Conservation (phyloP, 352 stramenopile genomes). For the Globisporangium rhizosaccharum region DNA sequence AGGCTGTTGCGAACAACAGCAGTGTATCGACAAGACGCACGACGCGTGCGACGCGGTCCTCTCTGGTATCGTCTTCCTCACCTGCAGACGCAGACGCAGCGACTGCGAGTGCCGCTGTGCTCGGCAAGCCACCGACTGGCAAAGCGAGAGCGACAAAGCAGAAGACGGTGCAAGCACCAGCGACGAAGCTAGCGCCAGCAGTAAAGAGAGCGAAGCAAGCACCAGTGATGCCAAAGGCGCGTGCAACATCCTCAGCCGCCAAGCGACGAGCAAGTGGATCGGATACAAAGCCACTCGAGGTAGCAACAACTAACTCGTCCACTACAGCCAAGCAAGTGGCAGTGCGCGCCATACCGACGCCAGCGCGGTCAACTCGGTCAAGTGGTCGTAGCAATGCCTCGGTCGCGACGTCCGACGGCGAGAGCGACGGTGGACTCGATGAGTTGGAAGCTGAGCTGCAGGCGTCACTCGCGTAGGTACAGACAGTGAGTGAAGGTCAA, state of each 20-base stretch:
- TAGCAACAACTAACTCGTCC: background rate
- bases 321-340: background rate
- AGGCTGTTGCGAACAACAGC: no score
- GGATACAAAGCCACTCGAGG: background rate
- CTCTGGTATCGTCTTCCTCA: background rate
- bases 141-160: background rate
- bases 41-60: no score
- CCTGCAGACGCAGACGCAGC: background rate
- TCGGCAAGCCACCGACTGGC: constrained; percentile 4
- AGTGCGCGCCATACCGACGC: background rate
- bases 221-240: background rate
- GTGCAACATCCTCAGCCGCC: background rate
- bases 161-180: background rate
- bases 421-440: constrained; percentile 39
- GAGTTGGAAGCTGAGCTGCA: constrained; percentile 42
- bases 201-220: background rate
- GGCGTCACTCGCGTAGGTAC: constrained; percentile 6
- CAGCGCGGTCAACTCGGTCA: background rate
- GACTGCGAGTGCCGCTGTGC: background rate
- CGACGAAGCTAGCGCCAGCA: background rate
- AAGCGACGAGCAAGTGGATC: background rate
- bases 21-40: background rate
- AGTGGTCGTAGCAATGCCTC: constrained; percentile 15
- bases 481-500: background rate
- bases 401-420: constrained; percentile 23